A percentile compares a stretch with the other conserved stretches of the same genome.
These are phyloP conservation scores for Xerocomus amazonicus DNA, from an alignment of 1,284 basidiomycete species.

Conservation along the genomic window DNA sequence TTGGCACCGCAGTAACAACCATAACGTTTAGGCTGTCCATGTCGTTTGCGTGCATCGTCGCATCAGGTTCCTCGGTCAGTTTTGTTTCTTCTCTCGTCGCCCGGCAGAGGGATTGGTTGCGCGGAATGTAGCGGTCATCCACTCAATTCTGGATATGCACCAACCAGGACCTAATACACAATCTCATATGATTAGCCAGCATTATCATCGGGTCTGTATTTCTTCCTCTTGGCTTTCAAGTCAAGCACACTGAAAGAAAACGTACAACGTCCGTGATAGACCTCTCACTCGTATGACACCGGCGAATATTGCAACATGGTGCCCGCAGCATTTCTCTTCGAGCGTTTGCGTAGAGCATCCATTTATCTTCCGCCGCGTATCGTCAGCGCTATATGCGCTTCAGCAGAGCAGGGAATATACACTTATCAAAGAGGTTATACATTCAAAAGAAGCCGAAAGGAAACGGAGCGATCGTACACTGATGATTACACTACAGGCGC, in stretches of 20 bases:
- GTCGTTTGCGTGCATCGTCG: conserved; percentile 40
- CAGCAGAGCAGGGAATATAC: conserved; percentile 12
- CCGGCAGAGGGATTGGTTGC: conserved; percentile 51
- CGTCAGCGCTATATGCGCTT: conserved; percentile 13
- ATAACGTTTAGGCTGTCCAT: conserved; percentile 53
- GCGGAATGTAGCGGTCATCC: conserved; percentile 55
- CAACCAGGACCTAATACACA: conserved; percentile 47
- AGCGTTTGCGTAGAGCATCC: conserved; percentile 16
- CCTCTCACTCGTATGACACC: conserved; percentile 22
- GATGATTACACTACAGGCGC: conserved; percentile 12
- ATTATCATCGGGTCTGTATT: conserved; percentile 19
- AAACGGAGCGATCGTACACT: neutral
- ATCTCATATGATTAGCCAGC: conserved; percentile 19
- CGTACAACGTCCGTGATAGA: neutral
- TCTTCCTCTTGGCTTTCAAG: neutral
- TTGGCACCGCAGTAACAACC: conserved; percentile 50
- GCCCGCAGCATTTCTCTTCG: conserved; percentile 19
- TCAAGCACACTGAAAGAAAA: too few relatives aligned
- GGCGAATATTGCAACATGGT: conserved; percentile 17
- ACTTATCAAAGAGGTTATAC: conserved; percentile 24
- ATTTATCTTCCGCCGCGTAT: conserved; percentile 26
- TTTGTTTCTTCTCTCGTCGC: conserved; percentile 40
- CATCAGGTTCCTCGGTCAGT: conserved; percentile 12
- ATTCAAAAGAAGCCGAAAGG: neutral
- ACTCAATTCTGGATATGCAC: conserved; percentile 48